Percentiles rank a stretch among this genome's conserved stretches.
These are phyloP conservation scores for Cantharellus cinnabarinus DNA, from an alignment of 768 basidiomycete genomes.

Conservation along the genomic window DNA sequence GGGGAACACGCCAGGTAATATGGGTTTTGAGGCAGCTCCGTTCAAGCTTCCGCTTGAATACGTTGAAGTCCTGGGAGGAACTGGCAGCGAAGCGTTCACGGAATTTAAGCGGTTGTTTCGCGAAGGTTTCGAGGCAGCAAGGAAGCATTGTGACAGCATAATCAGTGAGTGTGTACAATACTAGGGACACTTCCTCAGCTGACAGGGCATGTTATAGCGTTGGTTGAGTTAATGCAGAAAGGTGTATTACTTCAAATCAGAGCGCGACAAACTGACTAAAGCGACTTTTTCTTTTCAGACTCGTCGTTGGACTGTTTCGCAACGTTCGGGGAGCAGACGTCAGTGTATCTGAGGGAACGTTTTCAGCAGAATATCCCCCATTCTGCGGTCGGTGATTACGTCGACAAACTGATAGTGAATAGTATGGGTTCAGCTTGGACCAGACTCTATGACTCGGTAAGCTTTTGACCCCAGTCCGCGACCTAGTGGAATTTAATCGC, in stretches of 20 bases:
- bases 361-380: constrained; percentile 86
- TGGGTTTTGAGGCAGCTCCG: constrained; percentile 97
- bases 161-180: constrained; percentile 38
- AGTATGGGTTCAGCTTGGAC: constrained; percentile 92
- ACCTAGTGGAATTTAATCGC: neutral
- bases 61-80: constrained; percentile 83
- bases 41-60: constrained; percentile 95
- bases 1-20: constrained; percentile 89
- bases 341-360: constrained; percentile 69
- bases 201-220: constrained; percentile 24
- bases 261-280: neutral
- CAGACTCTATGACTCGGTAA: constrained; percentile 81
- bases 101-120: constrained; percentile 80
- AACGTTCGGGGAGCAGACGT: constrained; percentile 79
- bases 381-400: constrained; percentile 55
- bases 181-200: neutral
- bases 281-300: constrained; percentile 27
- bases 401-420: constrained; percentile 76
- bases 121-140: constrained; percentile 79
- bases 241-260: constrained; percentile 23
- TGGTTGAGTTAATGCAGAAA: constrained; percentile 98
- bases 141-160: constrained; percentile 93
- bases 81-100: constrained; percentile 47
- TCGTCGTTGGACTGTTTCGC: constrained; percentile 81
- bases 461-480: constrained; percentile 12